Conservation (phyloP, 441 rosid species). For the Raphanus hybrid region DNA sequence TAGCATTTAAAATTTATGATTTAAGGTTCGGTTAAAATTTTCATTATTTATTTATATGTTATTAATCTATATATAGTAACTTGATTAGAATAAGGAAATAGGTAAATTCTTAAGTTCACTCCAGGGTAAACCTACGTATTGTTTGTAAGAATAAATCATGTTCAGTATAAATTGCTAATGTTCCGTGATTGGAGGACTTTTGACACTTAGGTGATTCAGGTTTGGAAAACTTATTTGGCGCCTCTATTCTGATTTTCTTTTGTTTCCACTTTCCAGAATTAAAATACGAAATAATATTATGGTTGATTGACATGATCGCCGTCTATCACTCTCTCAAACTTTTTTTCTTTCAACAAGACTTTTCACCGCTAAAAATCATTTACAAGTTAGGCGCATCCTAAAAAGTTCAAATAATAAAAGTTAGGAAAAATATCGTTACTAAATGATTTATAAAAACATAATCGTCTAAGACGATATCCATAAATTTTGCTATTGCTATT, state of each 20-base stretch:
- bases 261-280: background rate
- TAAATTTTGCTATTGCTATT: too few species aligned
- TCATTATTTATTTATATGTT: too few species aligned
- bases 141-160: too few species aligned
- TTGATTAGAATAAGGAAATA: too few species aligned
- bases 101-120: too few species aligned
- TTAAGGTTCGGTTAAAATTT: too few species aligned
- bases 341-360: background rate
- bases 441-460: background rate
- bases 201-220: background rate
- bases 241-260: background rate
- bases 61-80: too few species aligned
- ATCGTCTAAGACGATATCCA: too few species aligned
- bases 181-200: slow-evolving; percentile 32
- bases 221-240: slow-evolving; percentile 5
- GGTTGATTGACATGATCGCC: slow-evolving; percentile 29
- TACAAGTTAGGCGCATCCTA: slow-evolving; percentile 11
- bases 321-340: background rate
- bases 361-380: background rate
- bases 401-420: background rate
- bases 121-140: too few species aligned
- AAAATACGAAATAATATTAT: slow-evolving; percentile 3
- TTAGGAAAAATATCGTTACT: background rate
- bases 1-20: too few species aligned
- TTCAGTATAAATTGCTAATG: background rate